Base-by-base conservation (phyloP, 1,284 basidiomycete species). In the Ceraceosorus bombacis region DNA sequence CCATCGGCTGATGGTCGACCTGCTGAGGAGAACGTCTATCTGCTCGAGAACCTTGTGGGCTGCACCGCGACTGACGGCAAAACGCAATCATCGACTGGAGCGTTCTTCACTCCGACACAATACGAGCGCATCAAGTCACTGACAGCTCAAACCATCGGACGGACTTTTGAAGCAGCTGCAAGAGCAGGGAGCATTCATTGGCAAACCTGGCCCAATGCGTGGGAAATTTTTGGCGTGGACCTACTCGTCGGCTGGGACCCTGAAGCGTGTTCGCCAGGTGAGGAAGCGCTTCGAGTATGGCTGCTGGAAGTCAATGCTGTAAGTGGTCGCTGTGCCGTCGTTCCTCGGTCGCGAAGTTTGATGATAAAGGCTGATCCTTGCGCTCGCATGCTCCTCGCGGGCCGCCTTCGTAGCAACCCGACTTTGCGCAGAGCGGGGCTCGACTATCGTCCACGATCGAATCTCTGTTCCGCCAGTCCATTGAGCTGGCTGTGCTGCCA, bases 171-270 rank as follows among this genome's bases (percentile, higher is more conserved):
- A 73, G 93, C 92, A 2, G 91, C 88, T 0, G 80, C 90, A 12
- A 85, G 87, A 64, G 88, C 72, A 15, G 72, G 86, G 69, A 88
- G 88, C 9, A 80, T 90, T n/a, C 86, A 92, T 76, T 93, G 91
- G 75, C 90, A 93, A 82, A 88, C 85, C 72, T 61, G 81, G 57
- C 88, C 90, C 0, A 96, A 97, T 73, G 89, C 89, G 0, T 97
- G 96, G 72, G 94, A 98, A 78, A 84, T 98, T 10, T 97, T 88
- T 73, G 94, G 94, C 0, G 83, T 90, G 8, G 94, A 98, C 76
- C 87, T 98, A 64, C 80, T 97, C 10, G 10, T 46, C 15, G 43
- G 43, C 10, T 46, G 43, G 43, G 65, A 15, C 6, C 39, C 6
- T 5, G n/a, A 36, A 9, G 38, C 38, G 3, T 27, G 27, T 27